These are phyloP conservation scores for Calonectria montana DNA, from an alignment of 2,329 filamentous ascomycete species.

Conservation along the genomic window DNA sequence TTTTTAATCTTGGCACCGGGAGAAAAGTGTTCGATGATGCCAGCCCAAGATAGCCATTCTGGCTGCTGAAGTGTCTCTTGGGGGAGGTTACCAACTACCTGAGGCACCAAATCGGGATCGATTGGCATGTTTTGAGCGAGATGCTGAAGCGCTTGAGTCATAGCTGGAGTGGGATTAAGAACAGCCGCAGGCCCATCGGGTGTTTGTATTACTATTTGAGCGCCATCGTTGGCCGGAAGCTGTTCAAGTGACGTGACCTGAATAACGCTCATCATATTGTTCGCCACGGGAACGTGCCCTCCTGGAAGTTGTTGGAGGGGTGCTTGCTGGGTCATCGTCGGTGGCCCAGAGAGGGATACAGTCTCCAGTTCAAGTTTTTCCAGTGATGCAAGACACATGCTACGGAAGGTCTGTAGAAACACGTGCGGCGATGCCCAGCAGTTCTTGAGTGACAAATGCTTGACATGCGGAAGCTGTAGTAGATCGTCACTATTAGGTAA, in stretches of 20 bases:
- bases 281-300: neutral
- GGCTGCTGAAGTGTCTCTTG: conserved; percentile 42
- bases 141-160: conserved; percentile 12
- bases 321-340: conserved; percentile 42
- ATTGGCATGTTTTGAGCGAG: conserved; percentile 5
- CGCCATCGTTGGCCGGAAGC: neutral
- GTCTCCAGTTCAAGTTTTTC: conserved; percentile 70
- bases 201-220: neutral
- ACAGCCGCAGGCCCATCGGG: neutral
- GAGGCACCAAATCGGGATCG: conserved; percentile 3
- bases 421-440: conserved; percentile 74
- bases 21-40: conserved; percentile 56
- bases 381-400: conserved; percentile 59
- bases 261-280: conserved; percentile 32
- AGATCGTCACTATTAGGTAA: conserved; percentile 50
- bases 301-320: conserved; percentile 36
- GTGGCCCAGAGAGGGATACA: conserved; percentile 69
- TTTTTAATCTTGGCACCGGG: conserved; percentile 49
- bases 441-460: conserved; percentile 72
- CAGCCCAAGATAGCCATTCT: conserved; percentile 52
- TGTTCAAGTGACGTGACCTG: conserved; percentile 15
- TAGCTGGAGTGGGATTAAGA: neutral
- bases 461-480: conserved; percentile 66
- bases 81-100: conserved; percentile 4
- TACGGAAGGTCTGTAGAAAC: conserved; percentile 62